Base-by-base conservation (phyloP, 177 flowering plant species). In the Vitis hybrid region DNA sequence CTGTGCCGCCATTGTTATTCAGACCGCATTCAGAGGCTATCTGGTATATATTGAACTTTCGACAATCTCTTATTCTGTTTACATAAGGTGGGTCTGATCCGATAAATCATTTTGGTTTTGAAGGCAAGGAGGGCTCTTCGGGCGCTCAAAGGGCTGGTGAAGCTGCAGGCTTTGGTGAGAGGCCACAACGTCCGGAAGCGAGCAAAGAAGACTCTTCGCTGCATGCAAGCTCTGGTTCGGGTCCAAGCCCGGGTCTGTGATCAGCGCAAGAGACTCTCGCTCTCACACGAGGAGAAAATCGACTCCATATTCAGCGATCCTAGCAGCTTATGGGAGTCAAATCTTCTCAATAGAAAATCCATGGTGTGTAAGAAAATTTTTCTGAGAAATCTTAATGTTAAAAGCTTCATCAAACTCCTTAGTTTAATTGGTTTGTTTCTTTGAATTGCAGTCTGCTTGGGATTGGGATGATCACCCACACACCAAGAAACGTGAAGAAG, bases 61-160 rank as follows among this genome's bases (percentile, higher is more conserved):
- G 2, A 1, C 29, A 0, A 70, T 29, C 31, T 29, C 31, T 29
- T 29, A 29, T 29, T 29, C 31, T 29, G 31, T 29, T 29, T 29
- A 29, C 31, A 29, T 29, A 29, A 29, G 31, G 31, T 29, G 31
- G 4, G 31, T 29, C 31, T 29, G 31, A 29, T 29, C 31, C 31
- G 31, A 29, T 29, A 3, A 29, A 29, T 29, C 31, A 29, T 29
- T 29, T 29, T 29, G 31, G 31, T 29, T 29, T 29, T 78, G 66
- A 56, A 87, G 91, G 89, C 91, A 50, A 81, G 85, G 65, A 82
- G 79, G 71, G 91, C 91, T 50, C 83, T 88, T 8, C 49, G 84
- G 60, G 92, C 92, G 3, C 79, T 88, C 2, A 88, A 82, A 69
- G 92, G 85, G 33, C 72, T 88, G 13, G 88, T 88, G 49, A 82